These are phyloP conservation scores for Vicia faba DNA, from an alignment of 306 rosid genomes.

Conservation along the genomic window DNA sequence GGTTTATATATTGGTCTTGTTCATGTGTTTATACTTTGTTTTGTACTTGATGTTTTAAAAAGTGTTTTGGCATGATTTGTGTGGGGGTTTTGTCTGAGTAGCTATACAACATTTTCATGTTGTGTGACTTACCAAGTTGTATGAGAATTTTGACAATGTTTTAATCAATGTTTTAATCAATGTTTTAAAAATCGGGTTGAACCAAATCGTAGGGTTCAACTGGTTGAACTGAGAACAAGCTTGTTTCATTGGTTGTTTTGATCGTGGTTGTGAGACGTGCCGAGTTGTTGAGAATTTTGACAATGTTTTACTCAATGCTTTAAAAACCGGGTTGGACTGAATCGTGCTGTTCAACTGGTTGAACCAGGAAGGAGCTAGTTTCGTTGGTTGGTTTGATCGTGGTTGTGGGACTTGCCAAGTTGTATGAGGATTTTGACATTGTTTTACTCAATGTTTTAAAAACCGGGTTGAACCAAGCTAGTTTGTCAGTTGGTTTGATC, in stretches of 20 bases:
- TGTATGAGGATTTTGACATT: background rate
- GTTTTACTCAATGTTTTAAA: background rate
- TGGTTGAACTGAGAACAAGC: background rate
- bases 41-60: conserved; percentile 1
- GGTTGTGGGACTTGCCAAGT: background rate
- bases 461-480: background rate
- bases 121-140: background rate
- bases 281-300: background rate
- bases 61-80: background rate
- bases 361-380: background rate
- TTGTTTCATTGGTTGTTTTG: background rate
- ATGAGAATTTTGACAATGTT: background rate
- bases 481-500: background rate
- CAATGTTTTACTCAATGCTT: background rate
- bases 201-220: background rate
- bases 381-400: background rate
- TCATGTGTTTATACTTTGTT: conserved; percentile 2
- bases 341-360: background rate
- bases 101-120: background rate
- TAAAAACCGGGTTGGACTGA: background rate
- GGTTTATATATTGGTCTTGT: conserved; percentile 25
- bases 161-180: background rate
- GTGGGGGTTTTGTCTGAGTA: background rate
- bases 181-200: background rate
- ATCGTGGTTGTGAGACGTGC: background rate